Conservation (phyloP, 1,284 basidiomycete species). For the Heterobasidion irregulare region DNA sequence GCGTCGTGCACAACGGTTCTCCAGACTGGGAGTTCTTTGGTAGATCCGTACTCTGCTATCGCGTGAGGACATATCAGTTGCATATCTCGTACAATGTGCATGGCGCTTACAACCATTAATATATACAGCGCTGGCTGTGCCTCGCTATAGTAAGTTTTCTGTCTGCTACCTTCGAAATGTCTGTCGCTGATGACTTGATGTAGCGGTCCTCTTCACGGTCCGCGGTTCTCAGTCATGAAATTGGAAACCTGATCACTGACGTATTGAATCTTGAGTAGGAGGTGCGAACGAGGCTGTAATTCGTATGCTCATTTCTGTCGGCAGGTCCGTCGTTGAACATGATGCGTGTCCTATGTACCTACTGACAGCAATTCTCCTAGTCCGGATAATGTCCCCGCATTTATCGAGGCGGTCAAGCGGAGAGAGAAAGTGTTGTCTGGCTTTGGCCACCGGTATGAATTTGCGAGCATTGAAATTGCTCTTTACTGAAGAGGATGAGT, state of each 20-base stretch:
- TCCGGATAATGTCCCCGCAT: constrained; percentile 77
- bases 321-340: constrained; percentile 41
- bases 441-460: constrained; percentile 70
- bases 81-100: constrained; percentile 7
- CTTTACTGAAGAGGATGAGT: not conserved
- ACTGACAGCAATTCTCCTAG: constrained; percentile 22
- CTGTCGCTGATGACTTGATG: not conserved
- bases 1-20: constrained; percentile 78
- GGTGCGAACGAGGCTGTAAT: constrained; percentile 88
- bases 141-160: constrained; percentile 61
- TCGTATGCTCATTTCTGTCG: constrained; percentile 82
- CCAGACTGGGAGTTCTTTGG: constrained; percentile 80
- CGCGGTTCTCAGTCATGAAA: not conserved
- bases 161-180: not conserved
- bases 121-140: constrained; percentile 67
- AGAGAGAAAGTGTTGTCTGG: constrained; percentile 82
- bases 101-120: not conserved
- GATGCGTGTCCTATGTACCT: not conserved
- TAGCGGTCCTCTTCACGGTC: constrained; percentile 76
- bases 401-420: constrained; percentile 78
- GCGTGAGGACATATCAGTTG: constrained; percentile 35
- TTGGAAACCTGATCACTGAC: not conserved
- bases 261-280: constrained; percentile 27
- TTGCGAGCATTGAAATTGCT: not conserved
- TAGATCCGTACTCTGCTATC: constrained; percentile 82